Conservation (phyloP, 345 rosid species). For the Bruguiera parviflora region DNA sequence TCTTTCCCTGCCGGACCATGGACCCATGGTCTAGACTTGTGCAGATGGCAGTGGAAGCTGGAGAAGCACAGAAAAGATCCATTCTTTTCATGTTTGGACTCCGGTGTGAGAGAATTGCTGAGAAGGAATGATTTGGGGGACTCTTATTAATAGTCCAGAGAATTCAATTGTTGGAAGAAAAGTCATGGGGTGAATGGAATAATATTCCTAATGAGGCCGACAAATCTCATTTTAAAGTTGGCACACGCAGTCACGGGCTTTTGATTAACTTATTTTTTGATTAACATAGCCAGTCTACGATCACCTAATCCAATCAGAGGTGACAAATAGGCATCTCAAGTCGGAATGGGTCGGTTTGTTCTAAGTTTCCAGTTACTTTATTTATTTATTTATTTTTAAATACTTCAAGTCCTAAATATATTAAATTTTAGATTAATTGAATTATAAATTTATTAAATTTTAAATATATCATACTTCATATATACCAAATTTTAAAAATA, state of each 20-base stretch:
- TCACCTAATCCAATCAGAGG: too few species aligned
- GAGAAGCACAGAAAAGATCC: conserved; percentile 78
- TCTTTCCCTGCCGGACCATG: conserved; percentile 39
- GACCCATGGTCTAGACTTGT: conserved; percentile 45
- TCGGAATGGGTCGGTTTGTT: neutral
- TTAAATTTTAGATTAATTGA: too few species aligned
- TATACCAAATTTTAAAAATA: too few species aligned
- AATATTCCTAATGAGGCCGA: conserved; percentile 12
- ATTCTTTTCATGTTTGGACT: conserved; percentile 44
- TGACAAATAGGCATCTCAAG: neutral
- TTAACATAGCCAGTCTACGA: too few species aligned
- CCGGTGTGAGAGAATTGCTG: conserved; percentile 1
- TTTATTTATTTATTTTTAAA: too few species aligned
- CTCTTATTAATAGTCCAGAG: neutral
- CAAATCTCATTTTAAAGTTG: conserved; percentile 24
- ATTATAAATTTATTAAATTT: too few species aligned
- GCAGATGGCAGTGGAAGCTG: conserved; percentile 79
- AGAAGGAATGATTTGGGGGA: neutral
- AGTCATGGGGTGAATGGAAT: conserved; percentile 2
- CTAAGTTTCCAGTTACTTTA: too few species aligned
- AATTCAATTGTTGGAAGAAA: too few species aligned
- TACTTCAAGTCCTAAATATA: too few species aligned
- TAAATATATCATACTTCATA: too few species aligned
- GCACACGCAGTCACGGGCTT: neutral
- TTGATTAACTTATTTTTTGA: too few species aligned